These are phyloP conservation scores for Eimeria sp. DNA, from an alignment of 169 alveolate genomes.

Conservation along the genomic window DNA sequence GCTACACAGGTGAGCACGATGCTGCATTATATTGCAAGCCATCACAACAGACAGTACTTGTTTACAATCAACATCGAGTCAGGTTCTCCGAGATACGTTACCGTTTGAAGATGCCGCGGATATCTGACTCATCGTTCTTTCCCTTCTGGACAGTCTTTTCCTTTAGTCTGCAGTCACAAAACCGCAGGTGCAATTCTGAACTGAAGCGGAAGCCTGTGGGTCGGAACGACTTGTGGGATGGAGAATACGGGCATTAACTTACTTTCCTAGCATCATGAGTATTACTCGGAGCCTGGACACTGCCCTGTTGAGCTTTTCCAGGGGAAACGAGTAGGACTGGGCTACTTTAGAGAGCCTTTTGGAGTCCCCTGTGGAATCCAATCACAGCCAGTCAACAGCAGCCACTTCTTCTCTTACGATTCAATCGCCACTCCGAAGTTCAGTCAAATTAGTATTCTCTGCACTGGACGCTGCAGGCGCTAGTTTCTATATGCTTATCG, in stretches of 20 bases:
- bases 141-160: not conserved
- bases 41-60: not conserved
- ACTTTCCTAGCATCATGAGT: slow-evolving; percentile 48
- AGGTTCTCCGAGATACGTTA: not conserved
- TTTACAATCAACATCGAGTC: not conserved
- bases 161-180: slow-evolving; percentile 15
- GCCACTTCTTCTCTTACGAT: not conserved
- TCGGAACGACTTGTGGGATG: not conserved
- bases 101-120: slow-evolving; percentile 32
- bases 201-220: not conserved
- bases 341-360: slow-evolving; percentile 50
- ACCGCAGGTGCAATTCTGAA: not conserved
- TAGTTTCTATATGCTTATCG: not conserved
- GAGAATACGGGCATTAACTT: not conserved
- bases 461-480: not conserved
- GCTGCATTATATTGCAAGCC: not conserved
- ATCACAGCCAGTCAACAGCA: not conserved
- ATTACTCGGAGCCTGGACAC: slow-evolving; percentile 54
- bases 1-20: not conserved
- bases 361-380: slow-evolving; percentile 23
- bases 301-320: slow-evolving; percentile 66
- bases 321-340: slow-evolving; percentile 55
- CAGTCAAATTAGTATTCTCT: not conserved
- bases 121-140: not conserved
- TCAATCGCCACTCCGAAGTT: not conserved